These are phyloP conservation scores for Umbelopsis sp. DNA, from an alignment of 371 early-diverging fungal species.

Conservation along the genomic window DNA sequence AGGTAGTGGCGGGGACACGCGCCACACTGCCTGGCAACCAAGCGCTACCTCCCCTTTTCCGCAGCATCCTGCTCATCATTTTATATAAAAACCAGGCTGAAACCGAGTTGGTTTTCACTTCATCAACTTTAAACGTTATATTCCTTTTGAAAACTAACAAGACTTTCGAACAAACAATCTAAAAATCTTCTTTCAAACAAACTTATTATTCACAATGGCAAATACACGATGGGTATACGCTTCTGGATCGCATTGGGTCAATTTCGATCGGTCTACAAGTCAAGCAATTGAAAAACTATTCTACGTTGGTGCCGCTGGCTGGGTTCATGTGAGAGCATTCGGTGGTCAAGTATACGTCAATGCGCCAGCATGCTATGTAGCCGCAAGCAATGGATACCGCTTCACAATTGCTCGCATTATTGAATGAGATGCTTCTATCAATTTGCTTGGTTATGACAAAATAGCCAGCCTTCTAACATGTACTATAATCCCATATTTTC, in stretches of 20 bases:
- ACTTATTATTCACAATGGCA: background rate
- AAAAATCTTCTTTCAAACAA: background rate
- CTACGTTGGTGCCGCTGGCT: background rate
- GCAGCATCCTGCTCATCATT: background rate
- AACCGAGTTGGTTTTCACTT: background rate
- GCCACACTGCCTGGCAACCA: background rate
- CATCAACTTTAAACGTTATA: background rate
- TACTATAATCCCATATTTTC: background rate
- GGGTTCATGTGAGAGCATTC: background rate
- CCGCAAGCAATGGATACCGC: background rate
- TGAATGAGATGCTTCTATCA: background rate
- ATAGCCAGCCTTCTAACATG: background rate
- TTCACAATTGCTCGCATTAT: conserved; percentile 10
- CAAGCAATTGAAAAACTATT: conserved; percentile 5
- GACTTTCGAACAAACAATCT: background rate
- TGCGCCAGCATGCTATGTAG: conserved; percentile 1
- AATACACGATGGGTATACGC: conserved; percentile 9
- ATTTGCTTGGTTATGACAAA: background rate
- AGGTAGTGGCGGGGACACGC: conserved; percentile 10
- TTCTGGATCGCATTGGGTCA: conserved; percentile 4
- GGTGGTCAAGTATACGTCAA: conserved; percentile 14
- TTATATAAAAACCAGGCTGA: background rate
- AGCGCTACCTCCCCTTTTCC: background rate
- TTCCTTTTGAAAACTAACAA: background rate
- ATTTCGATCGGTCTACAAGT: background rate